A percentile compares a stretch with the other conserved stretches of the same genome.
phyloP scores from a whole-genome alignment of 495 filamentous ascomycete species.

The Hamigera avellanea region DNA sequence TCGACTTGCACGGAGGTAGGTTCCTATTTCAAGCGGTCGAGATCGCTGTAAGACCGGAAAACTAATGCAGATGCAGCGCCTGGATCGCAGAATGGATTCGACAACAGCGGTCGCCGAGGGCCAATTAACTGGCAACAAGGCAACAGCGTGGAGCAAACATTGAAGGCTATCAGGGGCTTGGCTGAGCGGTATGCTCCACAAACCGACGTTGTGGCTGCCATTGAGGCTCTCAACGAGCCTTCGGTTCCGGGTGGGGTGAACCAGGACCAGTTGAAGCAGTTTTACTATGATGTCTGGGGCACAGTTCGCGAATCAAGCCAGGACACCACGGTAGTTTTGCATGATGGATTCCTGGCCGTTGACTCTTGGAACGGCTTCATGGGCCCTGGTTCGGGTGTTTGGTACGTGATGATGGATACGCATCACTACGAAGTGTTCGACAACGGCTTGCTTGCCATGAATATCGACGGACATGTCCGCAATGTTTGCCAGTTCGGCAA shows the following conservation, averaged over 20 bases:
- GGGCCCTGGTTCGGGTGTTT: constrained; percentile 34
- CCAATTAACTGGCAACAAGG: constrained; percentile 51
- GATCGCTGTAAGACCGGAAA: no score
- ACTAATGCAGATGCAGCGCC: constrained; percentile 40
- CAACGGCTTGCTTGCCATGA: constrained; percentile 38
- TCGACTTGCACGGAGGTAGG: constrained; percentile 61
- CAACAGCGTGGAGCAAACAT: constrained; percentile 42
- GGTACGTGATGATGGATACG: constrained; percentile 56
- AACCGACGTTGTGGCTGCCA: constrained; percentile 54
- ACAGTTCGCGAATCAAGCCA: constrained; percentile 37
- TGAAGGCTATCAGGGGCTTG: constrained; percentile 46
- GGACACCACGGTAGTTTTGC: constrained; percentile 47
- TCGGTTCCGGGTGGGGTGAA: constrained; percentile 42
- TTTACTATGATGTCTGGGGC: constrained; percentile 52
- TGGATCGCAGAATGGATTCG: constrained; percentile 74
- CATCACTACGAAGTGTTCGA: constrained; percentile 64
- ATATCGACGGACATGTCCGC: constrained; percentile 35
- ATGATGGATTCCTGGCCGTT: constrained; percentile 56
- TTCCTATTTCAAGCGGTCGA: constrained; percentile 2
- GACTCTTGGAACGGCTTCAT: constrained; percentile 65
- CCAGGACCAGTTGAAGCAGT: constrained; percentile 41
- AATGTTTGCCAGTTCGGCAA: constrained; percentile 38
- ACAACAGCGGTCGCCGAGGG: constrained; percentile 61
- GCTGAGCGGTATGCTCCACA: constrained; percentile 46
- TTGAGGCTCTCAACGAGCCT: constrained; percentile 68